Evolutionary conservation across 805 yeast genomes (phyloP).

Genomic region (Wickerhamomyces rabaulensis): DNA sequence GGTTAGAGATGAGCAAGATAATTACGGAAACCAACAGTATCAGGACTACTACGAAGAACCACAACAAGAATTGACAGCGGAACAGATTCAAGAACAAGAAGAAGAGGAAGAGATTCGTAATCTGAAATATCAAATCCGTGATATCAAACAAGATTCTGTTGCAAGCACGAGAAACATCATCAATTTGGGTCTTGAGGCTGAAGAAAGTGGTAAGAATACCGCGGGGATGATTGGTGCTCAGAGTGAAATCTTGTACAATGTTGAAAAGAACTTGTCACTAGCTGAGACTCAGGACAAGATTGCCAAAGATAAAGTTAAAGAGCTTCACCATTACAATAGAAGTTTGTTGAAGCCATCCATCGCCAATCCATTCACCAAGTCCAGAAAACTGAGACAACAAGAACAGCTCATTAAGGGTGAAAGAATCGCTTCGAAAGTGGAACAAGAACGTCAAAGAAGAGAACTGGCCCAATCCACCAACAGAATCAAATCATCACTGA

Average conservation of each 20-base stretch:
- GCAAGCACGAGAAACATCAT: constrained; percentile 82
- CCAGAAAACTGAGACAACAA: constrained; percentile 63
- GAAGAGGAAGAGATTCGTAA: constrained; percentile 90
- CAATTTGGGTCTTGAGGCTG: constrained; percentile 65
- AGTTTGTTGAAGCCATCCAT: constrained; percentile 77
- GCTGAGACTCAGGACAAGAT: constrained; percentile 78
- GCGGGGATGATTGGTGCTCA: constrained; percentile 93
- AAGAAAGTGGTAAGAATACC: constrained; percentile 71
- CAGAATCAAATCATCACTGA: constrained; percentile 60
- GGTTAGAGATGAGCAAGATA: constrained; percentile 20
- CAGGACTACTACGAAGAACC: constrained; percentile 27
- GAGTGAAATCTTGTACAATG: constrained; percentile 74
- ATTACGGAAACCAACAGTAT: constrained; percentile 22
- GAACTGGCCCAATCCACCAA: constrained; percentile 61
- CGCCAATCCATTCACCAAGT: constrained; percentile 83
- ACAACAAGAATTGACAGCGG: constrained; percentile 18
- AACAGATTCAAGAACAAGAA: constrained; percentile 35
- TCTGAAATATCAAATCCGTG: constrained; percentile 75
- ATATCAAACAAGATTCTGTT: constrained; percentile 81
- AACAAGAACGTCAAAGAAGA: constrained; percentile 55
- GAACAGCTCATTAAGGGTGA: constrained; percentile 65
- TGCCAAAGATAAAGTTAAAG: constrained; percentile 78
- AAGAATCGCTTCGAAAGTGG: constrained; percentile 54
- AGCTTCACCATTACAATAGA: constrained; percentile 73
- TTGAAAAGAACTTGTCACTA: constrained; percentile 70